Evolutionary conservation across 169 alveolate genomes (phyloP).

Genomic region (Cyclospora cayetanensis): DNA sequence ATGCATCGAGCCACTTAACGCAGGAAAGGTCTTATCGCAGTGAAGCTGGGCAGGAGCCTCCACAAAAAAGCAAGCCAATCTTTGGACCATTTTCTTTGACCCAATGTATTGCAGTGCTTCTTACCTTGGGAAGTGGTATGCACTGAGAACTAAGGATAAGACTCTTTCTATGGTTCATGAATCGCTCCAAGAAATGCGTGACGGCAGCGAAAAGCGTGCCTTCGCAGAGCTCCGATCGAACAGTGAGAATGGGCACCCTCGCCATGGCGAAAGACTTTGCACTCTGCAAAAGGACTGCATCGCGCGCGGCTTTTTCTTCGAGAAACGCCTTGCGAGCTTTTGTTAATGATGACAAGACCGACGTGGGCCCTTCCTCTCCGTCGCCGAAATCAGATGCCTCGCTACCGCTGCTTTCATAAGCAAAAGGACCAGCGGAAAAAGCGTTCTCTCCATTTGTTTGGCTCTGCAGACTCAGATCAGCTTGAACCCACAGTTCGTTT

Average conservation of each 20-base stretch:
- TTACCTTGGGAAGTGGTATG: constrained; percentile 58
- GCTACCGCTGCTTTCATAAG: too few species aligned
- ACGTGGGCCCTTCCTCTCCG: not conserved
- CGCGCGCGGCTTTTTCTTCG: not conserved
- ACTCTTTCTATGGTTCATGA: constrained; percentile 39
- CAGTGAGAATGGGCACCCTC: constrained; percentile 21
- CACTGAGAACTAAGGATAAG: constrained; percentile 41
- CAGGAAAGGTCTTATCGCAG: too few species aligned
- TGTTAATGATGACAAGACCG: not conserved
- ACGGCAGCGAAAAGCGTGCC: constrained; percentile 8
- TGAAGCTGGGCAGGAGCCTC: too few species aligned
- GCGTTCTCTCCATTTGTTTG: too few species aligned
- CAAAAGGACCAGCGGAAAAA: too few species aligned
- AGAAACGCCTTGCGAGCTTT: constrained; percentile 37
- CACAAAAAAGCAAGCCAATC: too few species aligned
- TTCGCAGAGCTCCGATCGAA: constrained; percentile 57
- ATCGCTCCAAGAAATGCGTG: constrained; percentile 18
- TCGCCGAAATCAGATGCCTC: not conserved
- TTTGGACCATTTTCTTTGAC: too few species aligned
- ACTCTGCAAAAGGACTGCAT: constrained; percentile 2
- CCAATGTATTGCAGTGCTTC: too few species aligned
- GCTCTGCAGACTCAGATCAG: too few species aligned
- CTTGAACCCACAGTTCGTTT: too few species aligned
- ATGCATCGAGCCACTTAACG: too few species aligned
- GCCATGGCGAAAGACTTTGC: constrained; percentile 62